These are phyloP conservation scores for Verticillium nubilum DNA, from an alignment of 2,329 filamentous ascomycete species.

Conservation along the genomic window DNA sequence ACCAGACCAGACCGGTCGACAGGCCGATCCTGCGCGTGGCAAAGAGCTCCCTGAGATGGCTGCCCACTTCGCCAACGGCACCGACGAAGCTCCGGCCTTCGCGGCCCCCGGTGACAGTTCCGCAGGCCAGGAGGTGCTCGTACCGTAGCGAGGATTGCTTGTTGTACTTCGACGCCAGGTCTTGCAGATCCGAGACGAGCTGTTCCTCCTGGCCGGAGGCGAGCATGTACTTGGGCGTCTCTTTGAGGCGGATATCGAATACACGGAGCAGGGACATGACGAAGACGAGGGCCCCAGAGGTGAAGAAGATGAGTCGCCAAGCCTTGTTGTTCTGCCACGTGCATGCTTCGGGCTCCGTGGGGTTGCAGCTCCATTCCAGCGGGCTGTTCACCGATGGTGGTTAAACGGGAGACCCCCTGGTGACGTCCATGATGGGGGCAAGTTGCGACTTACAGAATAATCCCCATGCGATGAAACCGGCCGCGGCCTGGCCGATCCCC, in stretches of 20 bases:
- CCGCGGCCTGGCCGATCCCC: conserved; percentile 38
- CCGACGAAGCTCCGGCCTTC: conserved; percentile 21
- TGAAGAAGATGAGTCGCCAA: conserved; percentile 44
- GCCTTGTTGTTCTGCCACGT: conserved; percentile 39
- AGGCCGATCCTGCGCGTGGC: conserved; percentile 51
- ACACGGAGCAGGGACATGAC: conserved; percentile 48
- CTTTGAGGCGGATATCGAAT: conserved; percentile 47
- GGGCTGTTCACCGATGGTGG: too few species aligned
- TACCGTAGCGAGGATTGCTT: conserved; percentile 32
- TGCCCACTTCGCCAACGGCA: conserved; percentile 17
- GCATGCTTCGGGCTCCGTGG: conserved; percentile 23
- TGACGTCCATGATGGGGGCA: conserved; percentile 12
- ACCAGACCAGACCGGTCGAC: conserved; percentile 60
- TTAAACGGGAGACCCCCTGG: too few species aligned
- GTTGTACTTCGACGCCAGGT: conserved; percentile 31
- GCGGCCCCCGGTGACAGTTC: conserved; percentile 23
- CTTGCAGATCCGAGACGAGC: conserved; percentile 36
- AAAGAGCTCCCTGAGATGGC: conserved; percentile 62
- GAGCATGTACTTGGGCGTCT: conserved; percentile 56
- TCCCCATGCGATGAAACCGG: conserved; percentile 41
- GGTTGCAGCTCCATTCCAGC: conserved; percentile 10
- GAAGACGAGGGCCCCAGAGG: conserved; percentile 38
- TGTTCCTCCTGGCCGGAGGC: conserved; percentile 44
- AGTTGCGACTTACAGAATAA: conserved; percentile 27
- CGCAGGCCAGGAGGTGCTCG: conserved; percentile 32